Base-by-base conservation (phyloP, 352 stramenopile species). In the Phytophthora boehmeriae region DNA sequence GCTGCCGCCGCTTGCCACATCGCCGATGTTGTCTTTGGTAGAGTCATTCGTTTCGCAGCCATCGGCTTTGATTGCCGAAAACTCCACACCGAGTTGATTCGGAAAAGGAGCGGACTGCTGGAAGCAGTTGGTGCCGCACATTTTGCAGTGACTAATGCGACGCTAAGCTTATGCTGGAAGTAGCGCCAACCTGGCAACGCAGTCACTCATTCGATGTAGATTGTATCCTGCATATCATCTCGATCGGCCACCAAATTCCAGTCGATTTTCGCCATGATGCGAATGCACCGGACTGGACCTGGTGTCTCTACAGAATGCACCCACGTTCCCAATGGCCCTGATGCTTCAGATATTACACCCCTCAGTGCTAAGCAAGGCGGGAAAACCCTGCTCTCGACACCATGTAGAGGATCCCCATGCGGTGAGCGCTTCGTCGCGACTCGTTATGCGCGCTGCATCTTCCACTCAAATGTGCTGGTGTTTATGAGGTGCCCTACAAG, bases 1-100 rank as follows among this genome's bases (percentile, higher is more conserved):
- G 38, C 38, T 44, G 25, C 20, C 27, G 22, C 49, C 54, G 35
- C 46, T 59, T 22, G 39, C 16, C 39, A 46, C 36, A 43, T 30
- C 25, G 25, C 25, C 6, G 25, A 8, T 39, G 34, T 39, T 39
- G 38, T 44, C 38, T 44, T 44, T 20, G 38, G 38, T 44, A 16
- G 38, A 44, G 38, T 44, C 38, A 19, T 17, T 8, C 38, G 8
- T 44, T 44, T 44, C 38, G 38, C 38, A 44, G 16, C 16, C 16
- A 16, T 11, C 16, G 16, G 8, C 38, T 3, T 44, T 16, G 9
- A 4, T 23, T 9, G n/a, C n/a, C n/a, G n/a, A n/a, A 44, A 17
- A 16, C 13, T n/a, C n/a, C n/a, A n/a, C 38, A 10, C 19, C 38
- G n/a, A 11, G 34, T n/a, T 11, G 9, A 17, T 17, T n/a, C 38